These are phyloP conservation scores for Claviceps arundinis DNA, from an alignment of 2,329 filamentous ascomycete genomes.

Conservation along the genomic window DNA sequence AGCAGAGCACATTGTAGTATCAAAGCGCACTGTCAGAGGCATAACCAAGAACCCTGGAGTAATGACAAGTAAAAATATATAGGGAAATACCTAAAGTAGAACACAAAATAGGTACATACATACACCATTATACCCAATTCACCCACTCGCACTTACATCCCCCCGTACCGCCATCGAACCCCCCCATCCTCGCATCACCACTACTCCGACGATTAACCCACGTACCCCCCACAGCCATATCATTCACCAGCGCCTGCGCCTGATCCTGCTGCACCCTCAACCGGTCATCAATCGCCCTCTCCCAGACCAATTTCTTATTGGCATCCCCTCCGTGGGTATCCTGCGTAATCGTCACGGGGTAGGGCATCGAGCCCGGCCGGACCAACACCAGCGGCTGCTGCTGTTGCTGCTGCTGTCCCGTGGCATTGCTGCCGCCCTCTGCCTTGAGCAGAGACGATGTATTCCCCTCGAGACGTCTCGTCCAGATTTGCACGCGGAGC, in stretches of 20 bases:
- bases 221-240: constrained; percentile 36
- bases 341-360: constrained; percentile 45
- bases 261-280: constrained; percentile 30
- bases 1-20: no score
- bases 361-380: constrained; percentile 47
- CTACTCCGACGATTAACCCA: constrained; percentile 37
- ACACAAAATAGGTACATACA: background rate
- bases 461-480: constrained; percentile 30
- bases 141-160: constrained; percentile 50
- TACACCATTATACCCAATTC: constrained; percentile 28
- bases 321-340: constrained; percentile 50
- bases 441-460: constrained; percentile 26
- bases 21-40: no score
- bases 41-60: no score
- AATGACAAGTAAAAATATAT: background rate
- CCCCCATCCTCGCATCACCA: constrained; percentile 36
- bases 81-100: background rate
- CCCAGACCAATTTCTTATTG: constrained; percentile 39
- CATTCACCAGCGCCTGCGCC: constrained; percentile 32
- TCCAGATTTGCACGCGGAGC: constrained; percentile 55
- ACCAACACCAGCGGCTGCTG: constrained; percentile 11
- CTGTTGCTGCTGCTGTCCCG: background rate
- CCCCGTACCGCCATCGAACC: constrained; percentile 49
- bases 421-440: constrained; percentile 8
- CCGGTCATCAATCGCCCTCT: constrained; percentile 34